Evolutionary conservation across 2,329 filamentous ascomycete genomes (phyloP), one percentile per base, ranked within the genome.

Genomic region (Dendryphion nanum): DNA sequence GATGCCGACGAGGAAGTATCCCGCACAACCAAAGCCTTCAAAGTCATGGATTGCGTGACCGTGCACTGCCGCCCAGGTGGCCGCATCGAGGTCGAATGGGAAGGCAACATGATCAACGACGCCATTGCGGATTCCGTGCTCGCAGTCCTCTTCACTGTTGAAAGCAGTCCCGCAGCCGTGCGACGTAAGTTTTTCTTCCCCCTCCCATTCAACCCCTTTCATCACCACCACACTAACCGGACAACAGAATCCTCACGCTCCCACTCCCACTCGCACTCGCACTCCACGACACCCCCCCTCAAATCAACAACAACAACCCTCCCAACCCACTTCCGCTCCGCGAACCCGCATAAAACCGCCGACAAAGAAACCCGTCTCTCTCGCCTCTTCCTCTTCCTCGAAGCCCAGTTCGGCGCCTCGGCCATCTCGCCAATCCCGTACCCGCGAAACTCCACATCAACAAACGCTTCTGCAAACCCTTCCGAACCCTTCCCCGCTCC

Each of bases 71-170:
- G 78, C 47, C 78, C 74, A 45, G 83, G 81, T 50, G 86, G 90
- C 39, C 84, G 93, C 59, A 79, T 96, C 5, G 89, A 94, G 63
- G 74, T 97, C 3, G 89, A 95, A 67, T 98, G 93, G 93, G 91
- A 97, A 64, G 93, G 90, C 41, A 98, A 97, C 63, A 86, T 95
- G 72, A 83, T 96, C 58, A 98, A 97, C 64, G 93, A 98, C 59
- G 88, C 89, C 44, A 94, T 98, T 57, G 93, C 93, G n/a, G 93
- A 98, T 67, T 89, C 93, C 13, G 86, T 97, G 38, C 88, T 97
- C 76, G 89, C 89, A 1, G 89, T 96, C 3, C 76, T 98, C 8
- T 82, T 95, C 53, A 90, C 86, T 0, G 87, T 95, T 16, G 93
- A 98, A 68, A 94, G 85, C 66, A 95, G 87, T 37, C 93, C 91